phyloP scores from a whole-genome alignment of 768 basidiomycete species.

The Rubroboletus satanas region DNA sequence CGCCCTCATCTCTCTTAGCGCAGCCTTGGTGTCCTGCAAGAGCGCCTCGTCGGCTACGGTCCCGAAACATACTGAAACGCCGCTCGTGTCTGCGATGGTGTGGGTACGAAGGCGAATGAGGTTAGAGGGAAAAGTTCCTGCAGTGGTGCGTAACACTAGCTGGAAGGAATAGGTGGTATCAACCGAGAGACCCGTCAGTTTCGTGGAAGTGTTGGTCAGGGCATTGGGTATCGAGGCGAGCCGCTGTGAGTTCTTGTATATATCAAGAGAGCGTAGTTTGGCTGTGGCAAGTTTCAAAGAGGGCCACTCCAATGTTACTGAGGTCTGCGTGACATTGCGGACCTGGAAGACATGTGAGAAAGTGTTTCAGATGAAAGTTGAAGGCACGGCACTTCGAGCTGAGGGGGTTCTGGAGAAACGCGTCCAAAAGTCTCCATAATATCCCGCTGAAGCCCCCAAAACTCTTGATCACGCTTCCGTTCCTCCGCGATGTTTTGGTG shows the following conservation, averaged over 20 bases:
- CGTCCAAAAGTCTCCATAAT: conserved; percentile 76
- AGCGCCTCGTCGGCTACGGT: conserved; percentile 74
- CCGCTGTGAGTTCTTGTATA: conserved; percentile 88
- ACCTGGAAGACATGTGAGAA: conserved; percentile 44
- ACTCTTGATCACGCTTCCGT: conserved; percentile 72
- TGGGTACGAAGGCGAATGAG: conserved; percentile 82
- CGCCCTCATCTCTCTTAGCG: conserved; percentile 80
- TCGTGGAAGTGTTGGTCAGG: conserved; percentile 79
- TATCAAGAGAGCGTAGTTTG: conserved; percentile 83
- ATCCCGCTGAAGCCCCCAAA: conserved; percentile 78
- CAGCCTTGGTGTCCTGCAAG: conserved; percentile 77
- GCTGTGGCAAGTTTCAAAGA: conserved; percentile 78
- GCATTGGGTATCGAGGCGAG: conserved; percentile 84
- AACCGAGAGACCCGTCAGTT: conserved; percentile 76
- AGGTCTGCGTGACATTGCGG: conserved; percentile 94
- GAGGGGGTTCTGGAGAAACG: conserved; percentile 62
- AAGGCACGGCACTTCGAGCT: conserved; percentile 55
- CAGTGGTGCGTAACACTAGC: conserved; percentile 86
- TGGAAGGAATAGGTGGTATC: conserved; percentile 92
- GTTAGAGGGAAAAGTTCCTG: conserved; percentile 87
- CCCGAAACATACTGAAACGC: conserved; percentile 93
- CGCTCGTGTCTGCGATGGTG: conserved; percentile 92
- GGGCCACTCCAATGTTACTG: conserved; percentile 95
- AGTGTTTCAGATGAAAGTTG: neutral
- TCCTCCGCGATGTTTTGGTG: conserved; percentile 85